These are phyloP conservation scores for Inga laurina DNA, from an alignment of 306 rosid genomes.

Conservation along the genomic window DNA sequence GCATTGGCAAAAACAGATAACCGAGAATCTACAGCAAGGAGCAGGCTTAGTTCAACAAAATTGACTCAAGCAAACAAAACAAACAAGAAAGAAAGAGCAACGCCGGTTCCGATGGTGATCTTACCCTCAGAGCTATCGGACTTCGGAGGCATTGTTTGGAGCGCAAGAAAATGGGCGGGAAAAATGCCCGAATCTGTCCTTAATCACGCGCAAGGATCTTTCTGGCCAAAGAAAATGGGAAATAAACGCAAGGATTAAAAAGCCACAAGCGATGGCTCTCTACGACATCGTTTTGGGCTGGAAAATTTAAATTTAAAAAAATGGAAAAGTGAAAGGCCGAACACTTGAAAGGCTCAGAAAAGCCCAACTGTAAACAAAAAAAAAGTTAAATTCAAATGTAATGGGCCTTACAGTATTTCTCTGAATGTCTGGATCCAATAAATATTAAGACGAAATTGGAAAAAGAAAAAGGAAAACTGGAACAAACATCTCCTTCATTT, in stretches of 20 bases:
- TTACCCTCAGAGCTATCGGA: constrained; percentile 78
- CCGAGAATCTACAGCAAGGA: neutral
- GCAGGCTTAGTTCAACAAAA: neutral
- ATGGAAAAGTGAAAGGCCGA: neutral
- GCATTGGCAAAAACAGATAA: neutral
- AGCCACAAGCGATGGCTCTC: neutral
- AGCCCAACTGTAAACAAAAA: neutral
- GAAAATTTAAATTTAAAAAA: neutral
- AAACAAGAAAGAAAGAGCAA: neutral
- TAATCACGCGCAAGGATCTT: neutral
- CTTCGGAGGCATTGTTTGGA: constrained; percentile 77
- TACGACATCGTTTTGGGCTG: constrained; percentile 10
- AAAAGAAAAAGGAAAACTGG: neutral
- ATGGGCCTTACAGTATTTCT: neutral
- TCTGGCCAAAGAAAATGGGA: neutral
- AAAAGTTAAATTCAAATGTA: neutral
- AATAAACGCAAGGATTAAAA: neutral
- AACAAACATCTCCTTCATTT: neutral
- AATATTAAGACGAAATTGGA: neutral
- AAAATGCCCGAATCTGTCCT: constrained; percentile 34
- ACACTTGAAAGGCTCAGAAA: neutral
- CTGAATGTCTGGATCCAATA: neutral
- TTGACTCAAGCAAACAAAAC: neutral
- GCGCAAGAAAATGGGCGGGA: constrained; percentile 62
- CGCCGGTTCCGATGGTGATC: neutral